phyloP scores from a whole-genome alignment of 1,284 basidiomycete species.

The Somion occarium region DNA sequence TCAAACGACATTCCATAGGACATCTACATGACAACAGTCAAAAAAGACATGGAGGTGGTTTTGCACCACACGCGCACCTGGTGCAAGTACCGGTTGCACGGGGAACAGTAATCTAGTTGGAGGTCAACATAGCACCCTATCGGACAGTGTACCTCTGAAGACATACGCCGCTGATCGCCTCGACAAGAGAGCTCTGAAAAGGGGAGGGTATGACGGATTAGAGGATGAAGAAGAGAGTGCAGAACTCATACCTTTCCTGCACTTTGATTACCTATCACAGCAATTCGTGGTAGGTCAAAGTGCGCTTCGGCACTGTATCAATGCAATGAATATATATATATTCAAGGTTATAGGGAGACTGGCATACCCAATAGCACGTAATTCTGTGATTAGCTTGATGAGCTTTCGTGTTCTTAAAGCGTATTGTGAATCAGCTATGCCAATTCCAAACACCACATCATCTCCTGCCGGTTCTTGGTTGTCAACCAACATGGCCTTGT shows the following conservation, averaged over 20 bases:
- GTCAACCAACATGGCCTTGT: no score
- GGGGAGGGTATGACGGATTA: background rate
- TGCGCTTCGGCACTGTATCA: conserved; percentile 53
- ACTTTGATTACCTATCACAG: conserved; percentile 40
- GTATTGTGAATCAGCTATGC: conserved; percentile 6
- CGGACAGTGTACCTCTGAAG: no score
- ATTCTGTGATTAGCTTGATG: conserved; percentile 9
- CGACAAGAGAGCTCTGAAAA: conserved; percentile 54
- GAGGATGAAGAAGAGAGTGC: background rate
- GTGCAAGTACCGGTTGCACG: conserved; percentile 65
- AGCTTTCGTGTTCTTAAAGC: conserved; percentile 6
- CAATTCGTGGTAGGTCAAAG: conserved; percentile 65
- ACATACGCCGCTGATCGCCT: conserved; percentile 56
- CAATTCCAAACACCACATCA: no score
- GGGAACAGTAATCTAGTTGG: conserved; percentile 57
- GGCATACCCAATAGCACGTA: conserved; percentile 11
- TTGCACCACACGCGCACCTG: conserved; percentile 29
- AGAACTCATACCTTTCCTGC: conserved; percentile 53
- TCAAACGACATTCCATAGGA: conserved; percentile 64
- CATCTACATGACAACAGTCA: conserved; percentile 39
- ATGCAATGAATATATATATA: no score
- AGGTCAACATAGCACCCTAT: no score
- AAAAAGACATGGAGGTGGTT: background rate
- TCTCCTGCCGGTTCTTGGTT: no score
- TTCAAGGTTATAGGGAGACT: background rate